Percentiles rank a stretch among this genome's conserved stretches.
Evolutionary conservation across 768 basidiomycete genomes (phyloP).

Genomic region (Rhizopogon salebrosus): DNA sequence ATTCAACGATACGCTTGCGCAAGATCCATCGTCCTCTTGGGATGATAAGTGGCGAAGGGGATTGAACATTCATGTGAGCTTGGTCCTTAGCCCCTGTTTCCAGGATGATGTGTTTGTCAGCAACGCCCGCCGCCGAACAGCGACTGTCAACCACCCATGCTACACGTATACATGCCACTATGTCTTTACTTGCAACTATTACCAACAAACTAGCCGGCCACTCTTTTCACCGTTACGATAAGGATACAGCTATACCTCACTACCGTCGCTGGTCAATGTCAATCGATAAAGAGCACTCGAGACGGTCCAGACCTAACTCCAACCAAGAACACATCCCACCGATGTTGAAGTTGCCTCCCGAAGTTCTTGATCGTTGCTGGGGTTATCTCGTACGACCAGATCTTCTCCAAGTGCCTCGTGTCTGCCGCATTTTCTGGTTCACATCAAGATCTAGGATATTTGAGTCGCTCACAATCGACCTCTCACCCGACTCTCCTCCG

Average conservation of each 20-base stretch:
- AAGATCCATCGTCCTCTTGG: no score
- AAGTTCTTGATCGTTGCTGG: background rate
- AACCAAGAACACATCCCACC: background rate
- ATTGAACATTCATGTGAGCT: no score
- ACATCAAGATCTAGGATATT: background rate
- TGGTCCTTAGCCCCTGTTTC: no score
- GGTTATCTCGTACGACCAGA: background rate
- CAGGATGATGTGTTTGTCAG: no score
- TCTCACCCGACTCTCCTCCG: no score
- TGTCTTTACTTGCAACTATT: no score
- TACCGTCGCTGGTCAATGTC: background rate
- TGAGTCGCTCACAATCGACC: background rate
- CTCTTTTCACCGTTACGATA: background rate
- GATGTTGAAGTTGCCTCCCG: background rate
- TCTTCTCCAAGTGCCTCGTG: background rate
- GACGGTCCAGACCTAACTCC: background rate
- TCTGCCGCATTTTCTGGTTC: background rate
- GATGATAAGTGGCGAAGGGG: no score
- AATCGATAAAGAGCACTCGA: no score
- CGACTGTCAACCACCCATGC: no score
- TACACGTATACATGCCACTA: no score
- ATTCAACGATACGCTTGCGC: background rate
- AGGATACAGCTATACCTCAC: background rate
- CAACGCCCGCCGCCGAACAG: no score
- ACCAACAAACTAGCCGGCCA: background rate